Conservation (phyloP, 495 filamentous ascomycete species). For the Thozetella sp. region DNA sequence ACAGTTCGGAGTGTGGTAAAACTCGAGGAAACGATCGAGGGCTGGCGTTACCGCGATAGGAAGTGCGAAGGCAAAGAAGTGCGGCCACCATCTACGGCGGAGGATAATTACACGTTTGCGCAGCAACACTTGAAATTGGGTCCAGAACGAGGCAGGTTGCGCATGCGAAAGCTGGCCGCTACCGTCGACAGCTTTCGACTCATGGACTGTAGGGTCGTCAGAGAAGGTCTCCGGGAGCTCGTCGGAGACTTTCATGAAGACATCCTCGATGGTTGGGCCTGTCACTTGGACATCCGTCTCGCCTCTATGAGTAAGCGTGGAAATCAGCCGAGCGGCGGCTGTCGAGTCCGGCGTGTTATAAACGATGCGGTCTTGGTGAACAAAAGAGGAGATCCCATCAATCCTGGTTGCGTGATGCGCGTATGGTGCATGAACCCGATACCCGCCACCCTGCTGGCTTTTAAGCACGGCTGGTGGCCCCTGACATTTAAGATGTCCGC, state of each 20-base stretch:
- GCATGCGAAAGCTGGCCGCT: constrained; percentile 10
- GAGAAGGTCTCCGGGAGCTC: constrained; percentile 31
- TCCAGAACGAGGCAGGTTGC: constrained; percentile 8
- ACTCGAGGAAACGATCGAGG: constrained; percentile 10
- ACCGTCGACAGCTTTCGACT: constrained; percentile 4
- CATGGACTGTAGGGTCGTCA: constrained; percentile 8
- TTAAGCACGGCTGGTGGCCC: constrained; percentile 72
- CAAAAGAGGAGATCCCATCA: constrained; percentile 37
- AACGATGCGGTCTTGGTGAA: constrained; percentile 64
- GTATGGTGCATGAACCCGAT: constrained; percentile 67
- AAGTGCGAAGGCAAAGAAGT: constrained; percentile 13
- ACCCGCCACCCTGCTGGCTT: constrained; percentile 66
- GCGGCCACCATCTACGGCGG: constrained; percentile 17
- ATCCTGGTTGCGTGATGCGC: constrained; percentile 52
- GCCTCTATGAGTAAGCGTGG: constrained; percentile 56
- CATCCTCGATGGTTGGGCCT: constrained; percentile 81
- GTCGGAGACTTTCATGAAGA: constrained; percentile 79
- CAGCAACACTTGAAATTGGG: constrained; percentile 13
- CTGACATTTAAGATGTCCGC: constrained; percentile 66
- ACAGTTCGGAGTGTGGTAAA: constrained; percentile 7
- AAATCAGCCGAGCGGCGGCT: constrained; percentile 63
- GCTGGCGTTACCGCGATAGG: constrained; percentile 17
- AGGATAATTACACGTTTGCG: constrained; percentile 13
- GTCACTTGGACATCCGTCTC: constrained; percentile 68
- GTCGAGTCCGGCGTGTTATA: constrained; percentile 65